phyloP scores from a whole-genome alignment of 805 yeast genomes.

The Hanseniaspora valbyensis region DNA sequence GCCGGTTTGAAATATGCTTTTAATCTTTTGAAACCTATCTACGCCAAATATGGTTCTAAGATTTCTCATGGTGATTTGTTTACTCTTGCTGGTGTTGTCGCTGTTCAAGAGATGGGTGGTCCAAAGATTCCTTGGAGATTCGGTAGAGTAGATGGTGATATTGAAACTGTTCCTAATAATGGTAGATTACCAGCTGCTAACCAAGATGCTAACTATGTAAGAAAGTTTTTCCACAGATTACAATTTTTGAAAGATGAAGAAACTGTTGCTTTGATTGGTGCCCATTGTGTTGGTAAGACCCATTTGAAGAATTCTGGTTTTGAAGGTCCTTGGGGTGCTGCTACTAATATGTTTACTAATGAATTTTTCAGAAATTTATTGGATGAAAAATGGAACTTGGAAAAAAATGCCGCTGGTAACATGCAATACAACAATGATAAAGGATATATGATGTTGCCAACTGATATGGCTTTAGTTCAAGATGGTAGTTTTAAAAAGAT shows the following conservation, averaged over 20 bases:
- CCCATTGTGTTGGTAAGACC: conserved; percentile 68
- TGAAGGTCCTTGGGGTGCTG: conserved; percentile 85
- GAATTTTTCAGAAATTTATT: conserved; percentile 54
- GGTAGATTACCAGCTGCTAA: conserved; percentile 69
- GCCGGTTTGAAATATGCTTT: conserved; percentile 52
- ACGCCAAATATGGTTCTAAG: conserved; percentile 50
- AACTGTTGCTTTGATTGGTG: conserved; percentile 62
- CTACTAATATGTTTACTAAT: conserved; percentile 63
- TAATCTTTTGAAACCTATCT: conserved; percentile 44
- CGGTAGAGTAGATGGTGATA: conserved; percentile 57
- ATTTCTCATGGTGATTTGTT: conserved; percentile 68
- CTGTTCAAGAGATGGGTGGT: conserved; percentile 68
- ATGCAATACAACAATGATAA: conserved; percentile 53
- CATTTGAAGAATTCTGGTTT: conserved; percentile 61
- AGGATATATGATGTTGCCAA: conserved; percentile 76
- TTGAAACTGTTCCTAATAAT: conserved; percentile 44
- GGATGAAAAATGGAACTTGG: conserved; percentile 43
- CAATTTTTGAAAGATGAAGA: conserved; percentile 56
- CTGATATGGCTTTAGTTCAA: conserved; percentile 60
- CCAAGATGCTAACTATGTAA: conserved; percentile 52
- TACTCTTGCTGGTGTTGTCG: conserved; percentile 68
- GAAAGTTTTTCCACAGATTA: conserved; percentile 51
- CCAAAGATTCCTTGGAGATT: conserved; percentile 74
- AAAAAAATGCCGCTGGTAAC: conserved; percentile 49
- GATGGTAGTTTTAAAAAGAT: conserved; percentile 49